A percentile compares a stretch with the other conserved stretches of the same genome.
phyloP scores from a whole-genome alignment of 2,329 filamentous ascomycete species.

The Neofusicoccum laricinum region DNA sequence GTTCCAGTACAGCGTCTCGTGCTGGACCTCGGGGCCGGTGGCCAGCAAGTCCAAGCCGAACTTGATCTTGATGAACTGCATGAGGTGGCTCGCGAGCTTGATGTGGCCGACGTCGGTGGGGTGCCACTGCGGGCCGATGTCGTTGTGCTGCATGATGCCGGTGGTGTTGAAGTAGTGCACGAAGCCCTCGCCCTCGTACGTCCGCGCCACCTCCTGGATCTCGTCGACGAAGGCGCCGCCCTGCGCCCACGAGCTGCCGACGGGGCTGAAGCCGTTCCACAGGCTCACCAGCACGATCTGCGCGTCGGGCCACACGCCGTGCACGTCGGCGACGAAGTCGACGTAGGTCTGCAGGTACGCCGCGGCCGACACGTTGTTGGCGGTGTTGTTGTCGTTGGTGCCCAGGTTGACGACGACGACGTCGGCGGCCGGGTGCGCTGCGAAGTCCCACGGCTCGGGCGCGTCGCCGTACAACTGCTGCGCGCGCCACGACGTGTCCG shows the following conservation, averaged over 20 bases:
- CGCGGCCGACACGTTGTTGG: conserved; percentile 39
- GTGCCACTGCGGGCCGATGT: conserved; percentile 58
- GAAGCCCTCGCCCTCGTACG: conserved; percentile 52
- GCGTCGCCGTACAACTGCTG: conserved; percentile 39
- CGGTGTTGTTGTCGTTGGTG: conserved; percentile 45
- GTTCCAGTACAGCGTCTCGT: conserved; percentile 29
- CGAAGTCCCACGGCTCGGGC: conserved; percentile 36
- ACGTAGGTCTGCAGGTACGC: conserved; percentile 42
- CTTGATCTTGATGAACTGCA: conserved; percentile 55
- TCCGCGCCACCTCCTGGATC: conserved; percentile 50
- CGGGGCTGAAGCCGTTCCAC: conserved; percentile 53
- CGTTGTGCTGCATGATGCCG: conserved; percentile 61
- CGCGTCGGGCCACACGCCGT: conserved; percentile 40
- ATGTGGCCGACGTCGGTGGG: conserved; percentile 61
- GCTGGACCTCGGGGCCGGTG: conserved; percentile 53
- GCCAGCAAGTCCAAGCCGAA: conserved; percentile 57
- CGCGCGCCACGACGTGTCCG: conserved; percentile 52
- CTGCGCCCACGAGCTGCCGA: conserved; percentile 52
- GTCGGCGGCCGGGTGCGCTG: conserved; percentile 34
- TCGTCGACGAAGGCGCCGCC: conserved; percentile 49
- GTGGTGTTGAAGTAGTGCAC: conserved; percentile 62
- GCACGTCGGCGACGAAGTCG: conserved; percentile 41
- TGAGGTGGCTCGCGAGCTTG: conserved; percentile 59
- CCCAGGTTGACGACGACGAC: conserved; percentile 47
- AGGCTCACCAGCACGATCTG: conserved; percentile 47